Evolutionary conservation across 1,139 yeast species (phyloP), one percentile per base, ranked within the genome.

Genomic region (Zhuliangozyma parablackwelliae): DNA sequence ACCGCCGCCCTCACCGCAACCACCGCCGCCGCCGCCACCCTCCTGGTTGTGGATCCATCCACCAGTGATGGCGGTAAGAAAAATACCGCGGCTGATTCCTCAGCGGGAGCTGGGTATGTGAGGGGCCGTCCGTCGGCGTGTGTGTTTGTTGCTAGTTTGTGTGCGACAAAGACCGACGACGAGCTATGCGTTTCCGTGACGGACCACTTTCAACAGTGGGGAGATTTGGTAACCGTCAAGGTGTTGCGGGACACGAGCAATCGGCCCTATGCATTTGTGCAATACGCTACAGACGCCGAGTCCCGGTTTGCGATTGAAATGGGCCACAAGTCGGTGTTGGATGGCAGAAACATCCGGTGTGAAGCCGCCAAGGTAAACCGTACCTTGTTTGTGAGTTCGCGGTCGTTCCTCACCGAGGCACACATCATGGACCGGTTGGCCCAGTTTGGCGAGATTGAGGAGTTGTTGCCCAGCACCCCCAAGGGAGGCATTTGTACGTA

Each of bases 201-300:
- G 4, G 63, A 71, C 11, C 84, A 78, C 51, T 83, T 83, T 47
- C 55, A 61, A 39, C 65, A 76, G 57, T 87, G 82, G 81, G 96
- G 96, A 10, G 63, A 70, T 27, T 64, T 85, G 31, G 67, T 79
- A 7, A 65, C 83, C 13, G 95, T 87, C n/a, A 89, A 90, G 52
- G 96, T 89, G 3, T 72, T 89, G 44, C 70, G 96, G 37, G 97
- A 90, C 61, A 78, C 83, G 13, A 68, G 78, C 26, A 84, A 85
- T 55, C 72, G 96, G 30, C 97, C 97, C 0, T 90, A 90, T 57
- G 96, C 97, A 0, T 90, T 90, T 69, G 96, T 89, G 31, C 97
- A 90, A 59, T 88, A 84, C 56, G 67, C 78, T 10, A 78, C 67
- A 38, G 95, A 84, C 43, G 65, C 63, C 6, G 94, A 85, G 46